phyloP scores from a whole-genome alignment of 441 rosid species.

The Adansonia madagascariensis region DNA sequence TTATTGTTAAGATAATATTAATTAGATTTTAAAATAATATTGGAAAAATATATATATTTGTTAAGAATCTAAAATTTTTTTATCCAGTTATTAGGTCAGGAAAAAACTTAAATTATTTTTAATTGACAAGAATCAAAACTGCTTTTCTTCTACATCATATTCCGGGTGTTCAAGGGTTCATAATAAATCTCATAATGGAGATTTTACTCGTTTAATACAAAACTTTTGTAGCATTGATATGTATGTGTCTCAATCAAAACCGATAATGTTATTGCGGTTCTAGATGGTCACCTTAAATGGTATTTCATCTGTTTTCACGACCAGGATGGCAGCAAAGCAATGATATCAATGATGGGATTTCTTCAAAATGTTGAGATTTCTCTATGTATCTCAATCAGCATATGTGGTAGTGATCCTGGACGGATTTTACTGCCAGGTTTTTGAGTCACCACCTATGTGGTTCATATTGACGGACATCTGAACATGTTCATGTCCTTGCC shows the following conservation, averaged over 20 bases:
- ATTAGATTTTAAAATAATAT: no score
- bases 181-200: neutral
- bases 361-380: conserved; percentile 37
- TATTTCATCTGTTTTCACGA: conserved; percentile 50
- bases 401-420: no score
- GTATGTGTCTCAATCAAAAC: neutral
- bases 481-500: neutral
- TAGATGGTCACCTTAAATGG: conserved; percentile 22
- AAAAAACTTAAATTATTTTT: no score
- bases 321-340: conserved; percentile 93
- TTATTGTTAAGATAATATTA: no score
- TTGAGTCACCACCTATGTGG: neutral
- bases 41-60: no score
- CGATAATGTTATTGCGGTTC: conserved; percentile 1
- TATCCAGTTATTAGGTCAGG: no score
- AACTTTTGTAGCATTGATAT: neutral
- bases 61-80: no score
- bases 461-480: neutral
- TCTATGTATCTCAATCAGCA: no score
- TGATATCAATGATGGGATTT: conserved; percentile 83
- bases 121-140: no score
- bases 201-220: neutral
- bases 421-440: conserved; percentile 64
- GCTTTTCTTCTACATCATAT: conserved; percentile 14
- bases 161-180: conserved; percentile 5